Evolutionary conservation across 495 filamentous ascomycete genomes (phyloP).

Genomic region (Talaromyces thailandensis): DNA sequence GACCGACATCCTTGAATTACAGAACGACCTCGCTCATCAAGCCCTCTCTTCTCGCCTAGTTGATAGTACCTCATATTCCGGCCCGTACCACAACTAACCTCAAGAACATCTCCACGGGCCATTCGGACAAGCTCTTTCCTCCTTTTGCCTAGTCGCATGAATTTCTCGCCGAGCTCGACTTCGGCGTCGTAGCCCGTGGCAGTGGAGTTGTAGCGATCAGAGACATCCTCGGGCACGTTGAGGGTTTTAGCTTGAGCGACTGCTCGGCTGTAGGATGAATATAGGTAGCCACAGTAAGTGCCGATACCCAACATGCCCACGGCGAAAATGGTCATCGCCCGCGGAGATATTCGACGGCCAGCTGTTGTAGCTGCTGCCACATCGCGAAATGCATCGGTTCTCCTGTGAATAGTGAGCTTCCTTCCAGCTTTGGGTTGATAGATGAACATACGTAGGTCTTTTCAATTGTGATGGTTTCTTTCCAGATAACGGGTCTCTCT

Average conservation of each 20-base stretch:
- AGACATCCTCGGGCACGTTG: slow-evolving; percentile 39
- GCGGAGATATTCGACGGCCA: slow-evolving; percentile 20
- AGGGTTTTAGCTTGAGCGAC: slow-evolving; percentile 27
- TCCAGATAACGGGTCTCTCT: neutral
- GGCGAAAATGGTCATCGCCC: slow-evolving; percentile 30
- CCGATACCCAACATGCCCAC: slow-evolving; percentile 37
- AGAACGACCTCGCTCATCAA: slow-evolving; percentile 45
- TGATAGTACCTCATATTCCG: slow-evolving; percentile 73
- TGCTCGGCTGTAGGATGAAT: slow-evolving; percentile 34
- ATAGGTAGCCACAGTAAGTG: slow-evolving; percentile 45
- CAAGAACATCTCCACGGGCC: slow-evolving; percentile 74
- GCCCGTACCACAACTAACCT: slow-evolving; percentile 87
- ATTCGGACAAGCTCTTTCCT: slow-evolving; percentile 50
- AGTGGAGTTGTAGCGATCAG: slow-evolving; percentile 47
- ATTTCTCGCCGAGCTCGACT: slow-evolving; percentile 56
- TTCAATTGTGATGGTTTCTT: neutral
- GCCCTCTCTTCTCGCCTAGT: slow-evolving; percentile 54
- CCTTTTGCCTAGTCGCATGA: slow-evolving; percentile 53
- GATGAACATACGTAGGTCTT: neutral
- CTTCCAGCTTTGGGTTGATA: too few species aligned
- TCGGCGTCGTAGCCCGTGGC: slow-evolving; percentile 53
- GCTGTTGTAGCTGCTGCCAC: neutral
- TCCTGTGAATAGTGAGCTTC: neutral
- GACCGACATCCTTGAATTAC: slow-evolving; percentile 33
- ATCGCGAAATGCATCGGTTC: neutral